Percentiles rank a stretch among this genome's conserved stretches.
Conservation (phyloP, 768 basidiomycete species). For the Phlebiopsis gigantea region DNA sequence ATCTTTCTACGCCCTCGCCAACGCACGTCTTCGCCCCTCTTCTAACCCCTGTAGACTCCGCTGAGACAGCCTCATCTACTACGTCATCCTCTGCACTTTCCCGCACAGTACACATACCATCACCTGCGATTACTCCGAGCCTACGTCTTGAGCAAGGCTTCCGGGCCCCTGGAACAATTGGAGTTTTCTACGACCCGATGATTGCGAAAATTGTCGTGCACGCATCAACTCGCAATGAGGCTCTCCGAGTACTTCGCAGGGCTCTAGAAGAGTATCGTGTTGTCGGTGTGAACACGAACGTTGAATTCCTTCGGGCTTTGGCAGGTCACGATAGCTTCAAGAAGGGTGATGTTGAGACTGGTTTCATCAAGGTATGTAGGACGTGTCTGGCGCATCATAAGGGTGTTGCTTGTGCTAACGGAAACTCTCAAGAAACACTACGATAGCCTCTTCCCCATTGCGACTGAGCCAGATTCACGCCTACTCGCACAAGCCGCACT, state of each 20-base stretch:
- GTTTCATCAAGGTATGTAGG: conserved; percentile 75
- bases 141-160: conserved; percentile 92
- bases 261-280: conserved; percentile 87
- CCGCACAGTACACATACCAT: conserved; percentile 15
- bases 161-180: conserved; percentile 70
- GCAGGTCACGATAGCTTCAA: conserved; percentile 78
- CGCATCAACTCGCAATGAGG: conserved; percentile 79
- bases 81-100: conserved; percentile 7
- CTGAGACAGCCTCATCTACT: conserved; percentile 6
- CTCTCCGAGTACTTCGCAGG: conserved; percentile 70
- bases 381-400: neutral
- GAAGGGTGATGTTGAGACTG: conserved; percentile 79
- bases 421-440: conserved; percentile 64
- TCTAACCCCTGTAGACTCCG: conserved; percentile 24
- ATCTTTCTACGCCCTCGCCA: conserved; percentile 74
- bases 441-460: conserved; percentile 71
- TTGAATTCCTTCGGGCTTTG: conserved; percentile 79
- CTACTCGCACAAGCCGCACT: conserved; percentile 77
- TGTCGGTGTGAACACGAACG: conserved; percentile 87
- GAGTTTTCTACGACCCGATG: conserved; percentile 89
- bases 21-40: conserved; percentile 63
- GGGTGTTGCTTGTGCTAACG: neutral
- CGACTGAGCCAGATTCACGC: conserved; percentile 51
- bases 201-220: conserved; percentile 91
- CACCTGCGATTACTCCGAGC: conserved; percentile 41